Evolutionary conservation across 2,329 filamentous ascomycete species (phyloP), one percentile per base, ranked within the genome.

Genomic region (Colletotrichum brevisporum): DNA sequence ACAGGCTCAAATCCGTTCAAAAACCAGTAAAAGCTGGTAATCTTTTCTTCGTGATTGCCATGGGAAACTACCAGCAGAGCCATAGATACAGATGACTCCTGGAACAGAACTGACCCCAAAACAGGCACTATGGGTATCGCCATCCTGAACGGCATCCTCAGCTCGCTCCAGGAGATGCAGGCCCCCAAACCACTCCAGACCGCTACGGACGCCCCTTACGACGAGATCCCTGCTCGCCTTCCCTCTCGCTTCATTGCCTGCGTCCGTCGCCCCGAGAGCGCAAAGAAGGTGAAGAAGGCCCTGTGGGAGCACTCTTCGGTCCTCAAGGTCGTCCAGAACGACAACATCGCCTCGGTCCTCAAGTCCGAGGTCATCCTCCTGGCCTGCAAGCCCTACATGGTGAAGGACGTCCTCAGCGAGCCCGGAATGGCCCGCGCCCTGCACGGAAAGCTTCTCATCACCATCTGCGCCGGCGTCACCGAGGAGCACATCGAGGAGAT

Each of bases 81-180:
- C 31, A 36, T 36, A 43, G 41, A 43, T 10, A 36, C 31, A 36
- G 41, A 43, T n/a, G 41, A 43, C 6, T 43, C 16, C 6, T 15
- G 41, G 41, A n/a, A 13, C 41, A 15, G 41, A 51, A 41, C 68
- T 75, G 51, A 75, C 60, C 6, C 31, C 3, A 4, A 10, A 45
- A 43, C 74, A 94, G 92, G 93, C 73, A 95, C 91, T 61, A 93
- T 97, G 89, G 94, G 94, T 68, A 93, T 93, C 70, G 93, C 93
- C 67, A 95, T 97, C 74, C 88, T 97, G 66, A 90, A 88, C 63
- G 94, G 94, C 72, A 91, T 97, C 76, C 88, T 97, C 74, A 85
- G 89, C 69, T 93, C 92, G 12, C 86, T 96, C 52, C 83, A 83
- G 47, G 85, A 71, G 73, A 82, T 86, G 78, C 83, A 83, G 63